Conservation (phyloP, 1,139 yeast genomes). For the Debaryomyces psychrophilus region DNA sequence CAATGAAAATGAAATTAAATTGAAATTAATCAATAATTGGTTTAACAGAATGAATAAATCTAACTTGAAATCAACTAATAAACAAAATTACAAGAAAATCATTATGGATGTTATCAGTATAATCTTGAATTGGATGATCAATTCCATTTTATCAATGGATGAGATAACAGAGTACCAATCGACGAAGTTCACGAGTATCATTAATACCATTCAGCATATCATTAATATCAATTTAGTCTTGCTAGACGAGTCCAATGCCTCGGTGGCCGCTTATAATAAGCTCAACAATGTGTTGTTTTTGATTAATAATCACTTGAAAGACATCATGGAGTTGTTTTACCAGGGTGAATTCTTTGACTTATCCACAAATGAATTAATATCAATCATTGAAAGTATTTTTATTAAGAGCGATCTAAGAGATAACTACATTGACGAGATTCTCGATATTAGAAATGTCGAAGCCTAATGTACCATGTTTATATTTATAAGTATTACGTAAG, state of each 20-base stretch:
- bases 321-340: slow-evolving; percentile 70
- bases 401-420: slow-evolving; percentile 71
- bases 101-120: slow-evolving; percentile 33
- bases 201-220: slow-evolving; percentile 16
- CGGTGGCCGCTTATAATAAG: slow-evolving; percentile 40
- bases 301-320: slow-evolving; percentile 59
- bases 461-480: not conserved
- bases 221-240: slow-evolving; percentile 10
- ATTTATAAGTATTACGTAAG: not conserved
- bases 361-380: slow-evolving; percentile 64
- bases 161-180: slow-evolving; percentile 46
- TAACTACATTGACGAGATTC: slow-evolving; percentile 62
- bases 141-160: slow-evolving; percentile 28
- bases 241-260: slow-evolving; percentile 21
- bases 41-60: slow-evolving; percentile 28
- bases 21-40: slow-evolving; percentile 28
- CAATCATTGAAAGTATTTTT: slow-evolving; percentile 61
- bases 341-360: slow-evolving; percentile 77
- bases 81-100: slow-evolving; percentile 30
- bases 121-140: slow-evolving; percentile 33
- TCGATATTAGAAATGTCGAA: slow-evolving; percentile 26
- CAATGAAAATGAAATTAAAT: slow-evolving; percentile 25
- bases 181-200: slow-evolving; percentile 31
- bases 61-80: slow-evolving; percentile 32
- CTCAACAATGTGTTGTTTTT: slow-evolving; percentile 49